Conservation (phyloP, 768 basidiomycete species). For the Coprinopsis marcescibilis region DNA sequence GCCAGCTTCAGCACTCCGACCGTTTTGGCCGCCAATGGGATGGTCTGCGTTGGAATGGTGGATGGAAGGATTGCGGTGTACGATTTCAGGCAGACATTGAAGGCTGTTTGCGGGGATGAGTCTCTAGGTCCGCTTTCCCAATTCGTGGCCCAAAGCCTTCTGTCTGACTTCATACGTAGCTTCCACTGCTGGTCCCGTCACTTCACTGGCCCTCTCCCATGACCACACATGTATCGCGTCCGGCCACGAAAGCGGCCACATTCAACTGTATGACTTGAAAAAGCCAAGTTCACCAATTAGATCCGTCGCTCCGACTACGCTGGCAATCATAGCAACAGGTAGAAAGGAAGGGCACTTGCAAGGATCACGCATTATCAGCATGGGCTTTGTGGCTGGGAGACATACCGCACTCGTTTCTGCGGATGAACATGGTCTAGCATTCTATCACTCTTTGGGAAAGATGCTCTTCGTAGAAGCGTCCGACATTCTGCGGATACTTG, state of each 20-base stretch:
- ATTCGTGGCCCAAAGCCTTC: background rate
- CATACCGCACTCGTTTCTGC: constrained; percentile 91
- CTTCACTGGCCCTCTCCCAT: constrained; percentile 85
- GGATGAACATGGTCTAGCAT: constrained; percentile 87
- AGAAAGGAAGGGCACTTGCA: constrained; percentile 81
- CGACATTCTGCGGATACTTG: constrained; percentile 89
- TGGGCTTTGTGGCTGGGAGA: constrained; percentile 85
- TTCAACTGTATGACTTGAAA: constrained; percentile 81
- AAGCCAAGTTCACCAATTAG: constrained; percentile 65
- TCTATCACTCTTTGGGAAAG: constrained; percentile 92
- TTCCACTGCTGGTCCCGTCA: constrained; percentile 74
- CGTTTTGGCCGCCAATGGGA: constrained; percentile 76
- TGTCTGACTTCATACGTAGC: constrained; percentile 16
- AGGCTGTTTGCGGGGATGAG: constrained; percentile 73
- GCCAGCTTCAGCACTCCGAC: constrained; percentile 63
- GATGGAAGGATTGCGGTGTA: constrained; percentile 76
- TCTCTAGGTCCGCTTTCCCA: constrained; percentile 41
- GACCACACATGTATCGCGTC: constrained; percentile 92
- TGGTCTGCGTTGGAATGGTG: constrained; percentile 86
- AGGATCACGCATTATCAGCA: constrained; percentile 71
- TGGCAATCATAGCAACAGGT: constrained; percentile 64
- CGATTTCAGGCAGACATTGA: constrained; percentile 84
- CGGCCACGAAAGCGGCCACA: constrained; percentile 79
- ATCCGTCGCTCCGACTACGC: constrained; percentile 61
- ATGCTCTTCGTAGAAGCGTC: constrained; percentile 93